Conservation (phyloP, 306 rosid genomes). For the Cyclanthera cordifolia region DNA sequence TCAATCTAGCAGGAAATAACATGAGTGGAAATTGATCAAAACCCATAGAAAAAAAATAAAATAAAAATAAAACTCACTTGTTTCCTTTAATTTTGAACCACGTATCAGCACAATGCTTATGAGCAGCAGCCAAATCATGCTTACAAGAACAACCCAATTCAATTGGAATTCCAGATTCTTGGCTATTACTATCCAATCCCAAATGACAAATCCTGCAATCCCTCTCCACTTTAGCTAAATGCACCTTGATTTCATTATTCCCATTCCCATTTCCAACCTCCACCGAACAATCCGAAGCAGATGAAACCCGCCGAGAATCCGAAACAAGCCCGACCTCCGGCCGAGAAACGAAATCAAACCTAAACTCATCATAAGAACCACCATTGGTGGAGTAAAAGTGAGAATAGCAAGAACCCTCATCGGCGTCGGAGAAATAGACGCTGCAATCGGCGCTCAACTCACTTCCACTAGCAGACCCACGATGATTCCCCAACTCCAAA, state of each 20-base stretch:
- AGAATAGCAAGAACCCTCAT: slow-evolving; percentile 72
- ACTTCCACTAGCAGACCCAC: slow-evolving; percentile 36
- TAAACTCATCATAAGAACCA: slow-evolving; percentile 73
- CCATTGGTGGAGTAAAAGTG: slow-evolving; percentile 79
- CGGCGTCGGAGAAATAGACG: slow-evolving; percentile 73
- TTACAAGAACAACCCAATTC: slow-evolving; percentile 94
- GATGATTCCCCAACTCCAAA: slow-evolving; percentile 50
- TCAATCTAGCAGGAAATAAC: neutral
- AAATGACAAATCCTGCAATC: slow-evolving; percentile 94
- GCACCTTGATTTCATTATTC: slow-evolving; percentile 65
- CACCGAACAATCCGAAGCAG: slow-evolving; percentile 57
- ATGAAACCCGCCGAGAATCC: slow-evolving; percentile 53
- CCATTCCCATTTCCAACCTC: slow-evolving; percentile 45
- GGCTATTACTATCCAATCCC: slow-evolving; percentile 93
- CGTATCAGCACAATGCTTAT: slow-evolving; percentile 80
- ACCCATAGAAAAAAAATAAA: neutral
- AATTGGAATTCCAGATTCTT: slow-evolving; percentile 70
- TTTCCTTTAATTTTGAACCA: slow-evolving; percentile 97
- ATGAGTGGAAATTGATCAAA: neutral
- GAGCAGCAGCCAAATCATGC: slow-evolving; percentile 84
- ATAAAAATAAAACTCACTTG: slow-evolving; percentile 43
- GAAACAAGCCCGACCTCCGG: slow-evolving; percentile 38
- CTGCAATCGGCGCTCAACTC: slow-evolving; percentile 52
- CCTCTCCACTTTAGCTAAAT: slow-evolving; percentile 62
- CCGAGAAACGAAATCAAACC: slow-evolving; percentile 44